Evolutionary conservation across 495 filamentous ascomycete genomes (phyloP).

Genomic region (Aspergillus conjunctus): DNA sequence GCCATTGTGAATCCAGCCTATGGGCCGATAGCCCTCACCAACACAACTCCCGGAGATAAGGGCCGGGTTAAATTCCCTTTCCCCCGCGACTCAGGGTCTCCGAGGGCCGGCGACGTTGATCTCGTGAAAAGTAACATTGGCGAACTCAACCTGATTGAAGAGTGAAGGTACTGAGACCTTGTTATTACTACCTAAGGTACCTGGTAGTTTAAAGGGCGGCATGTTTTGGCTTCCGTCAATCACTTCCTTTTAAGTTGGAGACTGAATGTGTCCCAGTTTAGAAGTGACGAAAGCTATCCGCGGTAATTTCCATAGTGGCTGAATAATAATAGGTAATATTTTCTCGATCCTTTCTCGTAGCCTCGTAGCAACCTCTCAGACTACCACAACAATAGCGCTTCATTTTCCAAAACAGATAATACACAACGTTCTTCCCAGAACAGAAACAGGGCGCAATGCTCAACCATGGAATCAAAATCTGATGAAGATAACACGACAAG

Average conservation of each 20-base stretch:
- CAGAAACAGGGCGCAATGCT: slow-evolving; percentile 4
- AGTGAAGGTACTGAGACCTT: neutral
- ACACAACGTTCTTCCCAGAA: neutral
- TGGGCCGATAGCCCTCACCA: neutral
- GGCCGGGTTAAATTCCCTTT: neutral
- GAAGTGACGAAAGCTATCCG: no score
- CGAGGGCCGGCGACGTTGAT: neutral
- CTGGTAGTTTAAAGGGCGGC: no score
- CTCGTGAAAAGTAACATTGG: neutral
- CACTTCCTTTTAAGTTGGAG: no score
- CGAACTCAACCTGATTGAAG: no score
- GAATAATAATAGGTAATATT: no score
- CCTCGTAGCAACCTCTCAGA: no score
- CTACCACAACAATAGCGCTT: neutral
- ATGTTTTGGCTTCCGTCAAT: no score
- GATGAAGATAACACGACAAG: neutral
- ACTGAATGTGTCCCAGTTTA: no score
- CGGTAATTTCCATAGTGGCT: no score
- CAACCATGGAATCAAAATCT: neutral
- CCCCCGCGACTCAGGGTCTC: no score
- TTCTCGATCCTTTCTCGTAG: no score
- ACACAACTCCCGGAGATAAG: neutral
- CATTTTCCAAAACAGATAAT: neutral
- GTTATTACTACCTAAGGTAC: no score
- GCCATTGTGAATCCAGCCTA: neutral